phyloP scores from a whole-genome alignment of 169 alveolate species.

The Blepharisma undulans region DNA sequence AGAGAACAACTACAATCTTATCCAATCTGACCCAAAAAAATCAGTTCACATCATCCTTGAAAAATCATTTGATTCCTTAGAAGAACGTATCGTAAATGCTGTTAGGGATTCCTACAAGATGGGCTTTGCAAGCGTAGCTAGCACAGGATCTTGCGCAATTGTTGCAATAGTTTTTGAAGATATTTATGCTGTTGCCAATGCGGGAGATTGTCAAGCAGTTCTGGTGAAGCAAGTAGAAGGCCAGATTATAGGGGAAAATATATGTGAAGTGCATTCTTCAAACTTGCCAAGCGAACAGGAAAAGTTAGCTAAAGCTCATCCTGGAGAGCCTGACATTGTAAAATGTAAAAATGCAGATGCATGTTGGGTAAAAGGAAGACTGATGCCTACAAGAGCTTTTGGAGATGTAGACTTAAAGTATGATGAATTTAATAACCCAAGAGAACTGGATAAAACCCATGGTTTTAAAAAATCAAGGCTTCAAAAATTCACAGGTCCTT shows the following conservation, averaged over 20 bases:
- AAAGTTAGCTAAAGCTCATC: conserved; percentile 63
- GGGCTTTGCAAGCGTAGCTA: conserved; percentile 59
- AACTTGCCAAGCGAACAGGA: conserved; percentile 70
- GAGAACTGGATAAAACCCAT: not conserved
- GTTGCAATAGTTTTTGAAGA: conserved; percentile 64
- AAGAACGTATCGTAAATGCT: conserved; percentile 59
- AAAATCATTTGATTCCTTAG: conserved; percentile 69
- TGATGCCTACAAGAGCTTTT: conserved; percentile 81
- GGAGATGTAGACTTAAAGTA: conserved; percentile 81
- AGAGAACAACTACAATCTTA: conserved; percentile 47
- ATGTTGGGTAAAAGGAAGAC: conserved; percentile 83
- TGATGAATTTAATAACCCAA: conserved; percentile 64
- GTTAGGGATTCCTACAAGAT: conserved; percentile 58
- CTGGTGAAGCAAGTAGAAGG: conserved; percentile 55
- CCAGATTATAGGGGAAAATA: conserved; percentile 46
- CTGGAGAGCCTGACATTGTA: conserved; percentile 69
- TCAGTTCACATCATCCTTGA: conserved; percentile 53
- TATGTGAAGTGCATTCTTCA: conserved; percentile 65
- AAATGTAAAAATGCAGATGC: conserved; percentile 64
- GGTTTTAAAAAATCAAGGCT: conserved; percentile 10
- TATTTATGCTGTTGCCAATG: conserved; percentile 73
- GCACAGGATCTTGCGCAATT: conserved; percentile 83
- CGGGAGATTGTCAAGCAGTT: conserved; percentile 86
- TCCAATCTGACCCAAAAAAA: conserved; percentile 24
- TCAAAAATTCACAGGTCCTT: conserved; percentile 72